phyloP scores from a whole-genome alignment of 2,329 filamentous ascomycete species.

The Aspergillus bombycis region DNA sequence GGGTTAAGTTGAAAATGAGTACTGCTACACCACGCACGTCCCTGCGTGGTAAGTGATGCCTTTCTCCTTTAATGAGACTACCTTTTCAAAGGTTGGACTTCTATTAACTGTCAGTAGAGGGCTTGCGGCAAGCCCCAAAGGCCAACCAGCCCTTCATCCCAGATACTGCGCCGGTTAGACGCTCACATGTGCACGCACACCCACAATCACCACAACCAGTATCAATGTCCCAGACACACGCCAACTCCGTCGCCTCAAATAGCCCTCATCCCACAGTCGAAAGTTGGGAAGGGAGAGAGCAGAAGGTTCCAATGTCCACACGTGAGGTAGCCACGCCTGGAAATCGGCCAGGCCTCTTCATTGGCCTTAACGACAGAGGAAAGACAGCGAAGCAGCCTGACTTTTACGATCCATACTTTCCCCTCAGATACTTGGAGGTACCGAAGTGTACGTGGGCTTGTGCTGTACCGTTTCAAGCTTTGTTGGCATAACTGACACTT shows the following conservation, averaged over 20 bases:
- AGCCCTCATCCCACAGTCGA: constrained; percentile 36
- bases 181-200: constrained; percentile 32
- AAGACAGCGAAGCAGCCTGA: constrained; percentile 40
- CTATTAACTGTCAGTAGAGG: constrained; percentile 34
- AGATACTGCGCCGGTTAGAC: constrained; percentile 41
- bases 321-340: constrained; percentile 47
- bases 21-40: constrained; percentile 32
- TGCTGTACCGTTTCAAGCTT: background rate
- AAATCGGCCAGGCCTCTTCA: constrained; percentile 45
- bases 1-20: constrained; percentile 21
- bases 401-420: constrained; percentile 44
- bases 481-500: constrained; percentile 14
- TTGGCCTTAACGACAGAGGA: constrained; percentile 27
- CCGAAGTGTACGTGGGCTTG: constrained; percentile 36
- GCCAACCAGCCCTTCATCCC: constrained; percentile 44
- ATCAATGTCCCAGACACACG: constrained; percentile 26
- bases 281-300: constrained; percentile 44
- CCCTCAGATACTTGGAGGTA: constrained; percentile 39
- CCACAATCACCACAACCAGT: constrained; percentile 39
- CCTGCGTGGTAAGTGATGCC: constrained; percentile 27
- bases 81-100: background rate
- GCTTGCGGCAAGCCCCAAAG: constrained; percentile 44
- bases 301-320: constrained; percentile 42
- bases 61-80: background rate
- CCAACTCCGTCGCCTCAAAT: constrained; percentile 35